Percentiles rank a stretch among this genome's conserved stretches.
Conservation (phyloP, 768 basidiomycete genomes). For the Mycena vitilis region DNA sequence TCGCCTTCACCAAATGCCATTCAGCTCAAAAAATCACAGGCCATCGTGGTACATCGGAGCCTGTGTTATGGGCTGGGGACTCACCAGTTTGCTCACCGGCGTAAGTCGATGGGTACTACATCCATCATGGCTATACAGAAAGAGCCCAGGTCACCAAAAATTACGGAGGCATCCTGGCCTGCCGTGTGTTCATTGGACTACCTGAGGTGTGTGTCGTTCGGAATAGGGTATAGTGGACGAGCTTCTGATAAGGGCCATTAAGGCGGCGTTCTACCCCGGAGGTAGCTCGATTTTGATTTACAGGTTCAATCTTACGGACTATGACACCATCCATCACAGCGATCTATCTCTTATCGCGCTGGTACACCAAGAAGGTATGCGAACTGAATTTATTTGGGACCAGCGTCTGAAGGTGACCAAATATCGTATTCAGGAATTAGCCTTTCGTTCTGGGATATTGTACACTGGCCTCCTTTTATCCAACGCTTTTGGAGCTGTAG, state of each 20-base stretch:
- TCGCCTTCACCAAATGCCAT: not conserved
- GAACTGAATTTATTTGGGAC: no score
- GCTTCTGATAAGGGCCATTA: not conserved
- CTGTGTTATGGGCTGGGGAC: conserved; percentile 72
- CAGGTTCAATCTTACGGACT: not conserved
- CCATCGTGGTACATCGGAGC: conserved; percentile 71
- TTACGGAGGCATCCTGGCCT: conserved; percentile 66
- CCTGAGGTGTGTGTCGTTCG: conserved; percentile 56
- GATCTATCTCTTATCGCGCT: conserved; percentile 59
- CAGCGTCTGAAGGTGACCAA: no score
- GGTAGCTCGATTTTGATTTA: conserved; percentile 46
- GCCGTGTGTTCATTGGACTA: conserved; percentile 72
- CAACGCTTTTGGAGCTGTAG: conserved; percentile 75
- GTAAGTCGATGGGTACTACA: conserved; percentile 45
- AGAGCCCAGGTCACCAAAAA: conserved; percentile 68
- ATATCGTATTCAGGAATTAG: conserved; percentile 77
- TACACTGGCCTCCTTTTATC: conserved; percentile 72
- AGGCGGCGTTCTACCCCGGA: conserved; percentile 77
- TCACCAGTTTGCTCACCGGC: conserved; percentile 72
- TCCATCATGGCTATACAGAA: no score
- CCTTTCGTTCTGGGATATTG: conserved; percentile 71
- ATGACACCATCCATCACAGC: conserved; percentile 34
- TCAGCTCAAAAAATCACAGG: conserved; percentile 44
- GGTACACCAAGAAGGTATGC: conserved; percentile 68
- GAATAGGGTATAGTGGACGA: not conserved